Evolutionary conservation across 768 basidiomycete species (phyloP), one percentile per base, ranked within the genome.

Genomic region (Lentinula edodes): DNA sequence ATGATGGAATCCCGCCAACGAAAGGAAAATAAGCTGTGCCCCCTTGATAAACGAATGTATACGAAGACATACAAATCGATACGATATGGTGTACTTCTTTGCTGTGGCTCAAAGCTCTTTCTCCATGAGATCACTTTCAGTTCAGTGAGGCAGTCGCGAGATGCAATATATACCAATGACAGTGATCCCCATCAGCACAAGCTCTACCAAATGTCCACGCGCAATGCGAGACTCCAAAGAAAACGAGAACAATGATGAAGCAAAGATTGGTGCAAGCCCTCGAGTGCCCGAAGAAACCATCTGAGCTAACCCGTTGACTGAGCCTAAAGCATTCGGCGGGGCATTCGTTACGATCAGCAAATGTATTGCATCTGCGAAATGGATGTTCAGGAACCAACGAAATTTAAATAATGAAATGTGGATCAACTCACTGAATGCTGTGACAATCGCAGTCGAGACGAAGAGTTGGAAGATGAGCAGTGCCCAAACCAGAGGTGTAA

Each of bases 241-340:
- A 0, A 83, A 64, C 0, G 87, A 80, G 64, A 84, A 87, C 15
- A 87, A 69, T 0, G 86, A 85, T 2, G 83, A 80, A 5, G 85
- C 78, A 18, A 79, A 65, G 12, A 82, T 75, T 0, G 86, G 86
- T 1, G 82, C 83, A 7, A 86, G 66, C 0, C 83, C 74, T 35
- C 85, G 76, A 64, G 80, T 73, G 4, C 76, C 70, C 0, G 80
- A 82, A 2, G 76, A 75, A 6, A 78, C 68, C 67, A 83, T 81
- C 68, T 88, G 85, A 5, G 77, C 83, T 39, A 86, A 62, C 2
- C 85, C 83, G 62, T 84, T 85, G 13, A 77, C 76, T 3, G 82
- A 76, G 1, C 82, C 85, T 9, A 89, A 72, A 9, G 80, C 69
- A 0, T 73, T 68, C 1, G 74, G 70, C 65, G 68, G 84, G 65